These are phyloP conservation scores for Lepidium campestre DNA, from an alignment of 441 rosid genomes.

Conservation along the genomic window DNA sequence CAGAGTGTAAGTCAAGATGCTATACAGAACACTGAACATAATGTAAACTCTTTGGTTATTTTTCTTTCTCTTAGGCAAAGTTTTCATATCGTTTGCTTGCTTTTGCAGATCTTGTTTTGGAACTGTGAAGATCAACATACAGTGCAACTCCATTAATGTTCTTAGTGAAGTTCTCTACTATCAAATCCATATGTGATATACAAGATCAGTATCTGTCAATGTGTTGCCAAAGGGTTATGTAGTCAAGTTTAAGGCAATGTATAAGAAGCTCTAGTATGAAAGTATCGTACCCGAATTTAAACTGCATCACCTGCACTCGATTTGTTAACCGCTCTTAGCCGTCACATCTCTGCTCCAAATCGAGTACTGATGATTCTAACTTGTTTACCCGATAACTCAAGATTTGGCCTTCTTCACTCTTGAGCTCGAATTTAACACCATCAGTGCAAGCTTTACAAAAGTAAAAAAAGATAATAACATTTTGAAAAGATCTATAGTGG, in stretches of 20 bases:
- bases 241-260: constrained; percentile 8
- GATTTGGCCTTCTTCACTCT: not conserved
- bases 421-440: not conserved
- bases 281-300: not conserved
- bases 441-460: not conserved
- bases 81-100: not conserved
- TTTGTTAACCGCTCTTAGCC: not conserved
- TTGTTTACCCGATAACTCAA: not conserved
- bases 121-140: constrained; percentile 19
- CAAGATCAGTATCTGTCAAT: not conserved
- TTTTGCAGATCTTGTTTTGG: constrained; percentile 24
- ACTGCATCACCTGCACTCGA: not conserved
- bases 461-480: not conserved
- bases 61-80: not conserved
- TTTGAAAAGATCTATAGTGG: not conserved
- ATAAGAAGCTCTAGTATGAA: not conserved
- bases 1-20: constrained; percentile 24
- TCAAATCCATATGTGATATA: not conserved
- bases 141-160: not conserved
- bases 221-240: not conserved
- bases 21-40: not conserved
- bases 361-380: not conserved
- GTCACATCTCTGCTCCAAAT: not conserved
- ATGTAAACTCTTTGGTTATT: not conserved
- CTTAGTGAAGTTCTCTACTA: not conserved